Conservation (phyloP, 306 rosid species). For the Fragaria nilgerrensis region DNA sequence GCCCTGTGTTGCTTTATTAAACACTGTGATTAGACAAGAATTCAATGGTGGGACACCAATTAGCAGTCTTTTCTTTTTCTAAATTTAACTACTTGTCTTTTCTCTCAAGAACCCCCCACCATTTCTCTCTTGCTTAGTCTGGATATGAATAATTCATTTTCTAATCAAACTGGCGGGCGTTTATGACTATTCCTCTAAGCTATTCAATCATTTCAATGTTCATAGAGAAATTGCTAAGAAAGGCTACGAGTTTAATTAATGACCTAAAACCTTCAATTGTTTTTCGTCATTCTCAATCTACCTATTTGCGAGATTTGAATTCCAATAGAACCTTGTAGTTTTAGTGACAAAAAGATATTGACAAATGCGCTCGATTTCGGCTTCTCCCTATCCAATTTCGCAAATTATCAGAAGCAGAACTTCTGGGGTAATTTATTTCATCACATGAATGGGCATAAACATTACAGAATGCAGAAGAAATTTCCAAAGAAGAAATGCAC, state of each 20-base stretch:
- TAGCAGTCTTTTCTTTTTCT: constrained; percentile 38
- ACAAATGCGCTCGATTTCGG: neutral
- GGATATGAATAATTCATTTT: constrained; percentile 9
- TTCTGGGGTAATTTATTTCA: neutral
- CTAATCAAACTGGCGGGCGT: neutral
- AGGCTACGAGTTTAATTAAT: neutral
- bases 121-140: constrained; percentile 22
- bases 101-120: constrained; percentile 30
- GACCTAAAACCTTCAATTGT: neutral
- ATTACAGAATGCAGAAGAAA: neutral
- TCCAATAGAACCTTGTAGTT: too few species aligned
- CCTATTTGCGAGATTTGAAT: too few species aligned
- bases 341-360: too few species aligned
- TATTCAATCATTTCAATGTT: neutral
- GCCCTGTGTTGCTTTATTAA: constrained; percentile 19
- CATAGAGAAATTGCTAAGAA: neutral
- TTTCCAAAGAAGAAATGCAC: neutral
- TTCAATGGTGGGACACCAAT: constrained; percentile 62
- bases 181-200: neutral
- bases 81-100: constrained; percentile 38
- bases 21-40: constrained; percentile 58
- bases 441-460: neutral
- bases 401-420: neutral
- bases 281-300: too few species aligned
- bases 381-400: neutral